Evolutionary conservation across 495 filamentous ascomycete species (phyloP).

Genomic region (Oleoguttula mirabilis): DNA sequence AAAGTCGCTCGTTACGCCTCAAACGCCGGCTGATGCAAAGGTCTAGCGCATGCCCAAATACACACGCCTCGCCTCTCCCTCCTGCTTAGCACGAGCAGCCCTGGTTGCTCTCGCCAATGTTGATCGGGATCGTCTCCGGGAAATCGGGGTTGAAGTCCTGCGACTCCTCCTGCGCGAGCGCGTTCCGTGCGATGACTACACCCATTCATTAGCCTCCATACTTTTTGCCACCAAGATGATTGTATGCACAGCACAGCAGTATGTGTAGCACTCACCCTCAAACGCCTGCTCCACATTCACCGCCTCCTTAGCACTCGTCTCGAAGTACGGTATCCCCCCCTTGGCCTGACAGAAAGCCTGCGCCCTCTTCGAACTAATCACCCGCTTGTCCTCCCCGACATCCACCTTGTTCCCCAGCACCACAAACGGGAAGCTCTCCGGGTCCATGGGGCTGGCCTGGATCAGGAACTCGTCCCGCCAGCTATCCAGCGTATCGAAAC

Average conservation of each 20-base stretch:
- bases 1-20: too few species aligned
- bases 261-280: constrained; percentile 51
- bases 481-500: constrained; percentile 94
- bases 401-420: constrained; percentile 99
- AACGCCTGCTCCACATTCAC: constrained; percentile 98
- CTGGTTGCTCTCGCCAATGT: constrained; percentile 79
- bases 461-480: constrained; percentile 99
- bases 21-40: too few species aligned
- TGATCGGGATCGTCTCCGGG: constrained; percentile 93
- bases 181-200: constrained; percentile 90
- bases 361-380: constrained; percentile 86
- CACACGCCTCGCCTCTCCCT: too few species aligned
- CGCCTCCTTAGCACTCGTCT: constrained; percentile 97
- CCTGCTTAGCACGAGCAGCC: constrained; percentile 92
- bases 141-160: constrained; percentile 89
- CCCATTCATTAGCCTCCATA: neutral
- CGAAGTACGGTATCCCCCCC: constrained; percentile 94
- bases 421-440: constrained; percentile 95
- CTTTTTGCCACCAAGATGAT: neutral
- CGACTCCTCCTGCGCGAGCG: constrained; percentile 89
- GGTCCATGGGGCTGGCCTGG: constrained; percentile 90
- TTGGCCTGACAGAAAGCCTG: constrained; percentile 97
- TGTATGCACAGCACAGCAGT: neutral
- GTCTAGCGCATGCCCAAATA: too few species aligned
- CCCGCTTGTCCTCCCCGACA: constrained; percentile 92